phyloP scores from a whole-genome alignment of 331 rosid genomes.

The Erythrophleum ivorense region DNA sequence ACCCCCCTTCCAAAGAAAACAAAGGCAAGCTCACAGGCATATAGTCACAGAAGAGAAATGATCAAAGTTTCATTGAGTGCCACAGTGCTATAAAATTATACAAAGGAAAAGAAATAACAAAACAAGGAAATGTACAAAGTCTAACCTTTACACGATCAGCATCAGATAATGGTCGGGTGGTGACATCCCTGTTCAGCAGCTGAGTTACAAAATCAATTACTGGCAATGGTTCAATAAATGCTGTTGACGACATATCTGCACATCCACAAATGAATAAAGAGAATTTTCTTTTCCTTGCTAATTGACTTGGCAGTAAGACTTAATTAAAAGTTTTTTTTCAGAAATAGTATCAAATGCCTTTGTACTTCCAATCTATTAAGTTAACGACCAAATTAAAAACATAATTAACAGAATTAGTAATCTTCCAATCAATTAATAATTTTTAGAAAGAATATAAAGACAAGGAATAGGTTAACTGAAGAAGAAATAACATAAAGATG shows the following conservation, averaged over 20 bases:
- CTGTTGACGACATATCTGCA: slow-evolving; percentile 97
- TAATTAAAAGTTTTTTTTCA: not conserved
- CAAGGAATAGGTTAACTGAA: not conserved
- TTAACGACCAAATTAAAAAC: not conserved
- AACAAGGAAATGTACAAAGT: not conserved
- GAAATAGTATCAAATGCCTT: not conserved
- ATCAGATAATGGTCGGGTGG: slow-evolving; percentile 80
- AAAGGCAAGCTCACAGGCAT: not conserved
- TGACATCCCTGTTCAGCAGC: slow-evolving; percentile 82
- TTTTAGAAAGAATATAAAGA: not conserved
- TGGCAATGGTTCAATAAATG: slow-evolving; percentile 92
- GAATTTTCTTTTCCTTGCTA: not conserved
- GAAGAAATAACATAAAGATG: not conserved
- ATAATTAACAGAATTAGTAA: not conserved
- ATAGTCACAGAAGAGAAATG: not conserved
- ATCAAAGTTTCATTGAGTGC: not conserved
- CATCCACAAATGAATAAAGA: slow-evolving; percentile 4
- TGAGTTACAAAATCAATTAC: slow-evolving; percentile 85
- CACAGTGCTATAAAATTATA: too few relatives aligned
- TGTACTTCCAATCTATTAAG: not conserved
- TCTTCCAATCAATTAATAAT: not conserved
- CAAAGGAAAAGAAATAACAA: not conserved
- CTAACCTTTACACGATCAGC: slow-evolving; percentile 92
- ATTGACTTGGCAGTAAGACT: not conserved
- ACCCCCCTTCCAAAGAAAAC: too few relatives aligned